A percentile compares a stretch with the other conserved stretches of the same genome.
phyloP scores from a whole-genome alignment of 164 flowering plant species.

The Berberis vulgaris region DNA sequence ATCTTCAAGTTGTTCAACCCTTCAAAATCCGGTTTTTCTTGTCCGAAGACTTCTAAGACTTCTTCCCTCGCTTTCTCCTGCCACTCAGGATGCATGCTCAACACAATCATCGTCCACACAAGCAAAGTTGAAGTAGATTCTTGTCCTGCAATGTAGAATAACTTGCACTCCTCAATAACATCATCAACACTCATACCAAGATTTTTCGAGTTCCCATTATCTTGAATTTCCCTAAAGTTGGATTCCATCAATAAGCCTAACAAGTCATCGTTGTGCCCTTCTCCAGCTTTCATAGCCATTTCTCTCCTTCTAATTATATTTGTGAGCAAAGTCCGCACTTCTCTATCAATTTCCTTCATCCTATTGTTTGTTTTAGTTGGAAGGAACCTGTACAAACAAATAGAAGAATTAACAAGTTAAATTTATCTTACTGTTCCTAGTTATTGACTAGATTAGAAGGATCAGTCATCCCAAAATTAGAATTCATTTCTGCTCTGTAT shows the following conservation, averaged over 20 bases:
- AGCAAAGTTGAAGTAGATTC: slow-evolving; percentile 9
- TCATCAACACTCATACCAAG: slow-evolving; percentile 10
- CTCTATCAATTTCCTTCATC: slow-evolving; percentile 9
- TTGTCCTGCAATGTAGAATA: slow-evolving; percentile 15
- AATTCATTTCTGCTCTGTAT: too few relatives aligned
- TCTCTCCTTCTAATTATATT: slow-evolving; percentile 16
- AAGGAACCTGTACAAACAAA: background rate
- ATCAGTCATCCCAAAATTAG: too few relatives aligned
- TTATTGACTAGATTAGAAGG: too few relatives aligned
- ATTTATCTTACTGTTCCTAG: too few relatives aligned
- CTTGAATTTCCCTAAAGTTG: slow-evolving; percentile 8
- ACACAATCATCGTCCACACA: slow-evolving; percentile 11
- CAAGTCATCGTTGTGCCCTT: slow-evolving; percentile 9
- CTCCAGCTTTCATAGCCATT: slow-evolving; percentile 7
- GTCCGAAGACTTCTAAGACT: slow-evolving; percentile 10
- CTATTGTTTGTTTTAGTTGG: slow-evolving; percentile 13
- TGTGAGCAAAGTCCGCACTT: slow-evolving; percentile 2
- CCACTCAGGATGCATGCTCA: slow-evolving; percentile 10
- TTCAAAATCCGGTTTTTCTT: slow-evolving; percentile 9
- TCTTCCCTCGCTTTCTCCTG: slow-evolving; percentile 12
- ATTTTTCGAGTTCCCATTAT: slow-evolving; percentile 1
- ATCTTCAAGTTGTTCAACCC: slow-evolving; percentile 12
- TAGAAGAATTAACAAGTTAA: background rate
- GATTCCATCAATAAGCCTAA: slow-evolving; percentile 18
- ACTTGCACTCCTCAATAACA: slow-evolving; percentile 16